These are phyloP conservation scores for Chaetomidium leptoderma DNA, from an alignment of 495 filamentous ascomycete species.

Conservation along the genomic window DNA sequence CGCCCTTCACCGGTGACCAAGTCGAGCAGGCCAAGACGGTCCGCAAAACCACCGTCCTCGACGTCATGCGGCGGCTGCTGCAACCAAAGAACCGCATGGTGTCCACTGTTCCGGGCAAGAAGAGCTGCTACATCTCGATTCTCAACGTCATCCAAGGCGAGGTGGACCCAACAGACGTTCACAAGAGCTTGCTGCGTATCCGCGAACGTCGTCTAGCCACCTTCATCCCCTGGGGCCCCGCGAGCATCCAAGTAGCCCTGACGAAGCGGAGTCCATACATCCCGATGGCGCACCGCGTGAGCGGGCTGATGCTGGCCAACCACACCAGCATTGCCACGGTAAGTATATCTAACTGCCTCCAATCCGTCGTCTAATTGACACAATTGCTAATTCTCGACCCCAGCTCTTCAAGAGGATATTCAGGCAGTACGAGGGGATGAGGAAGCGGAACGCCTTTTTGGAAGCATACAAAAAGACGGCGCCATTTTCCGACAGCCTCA, in stretches of 20 bases:
- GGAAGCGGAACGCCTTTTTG: constrained; percentile 94
- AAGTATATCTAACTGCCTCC: constrained; percentile 24
- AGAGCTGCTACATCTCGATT: constrained; percentile 97
- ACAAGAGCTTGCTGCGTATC: constrained; percentile 95
- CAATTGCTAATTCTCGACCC: neutral
- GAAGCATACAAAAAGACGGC: constrained; percentile 93
- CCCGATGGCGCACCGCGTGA: constrained; percentile 84
- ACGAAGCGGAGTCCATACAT: constrained; percentile 96
- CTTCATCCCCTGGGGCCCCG: constrained; percentile 99
- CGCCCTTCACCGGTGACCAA: constrained; percentile 91
- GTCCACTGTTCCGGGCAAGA: constrained; percentile 88
- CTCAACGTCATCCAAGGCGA: constrained; percentile 98
- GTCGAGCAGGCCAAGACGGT: constrained; percentile 95
- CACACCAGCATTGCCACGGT: constrained; percentile 94
- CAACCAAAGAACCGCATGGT: constrained; percentile 99
- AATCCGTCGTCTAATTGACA: neutral
- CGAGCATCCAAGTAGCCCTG: constrained; percentile 92
- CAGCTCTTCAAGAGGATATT: constrained; percentile 88
- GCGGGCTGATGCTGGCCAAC: constrained; percentile 95
- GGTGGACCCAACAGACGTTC: constrained; percentile 92
- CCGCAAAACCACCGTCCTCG: constrained; percentile 93
- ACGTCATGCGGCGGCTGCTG: constrained; percentile 92
- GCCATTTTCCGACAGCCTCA: constrained; percentile 82
- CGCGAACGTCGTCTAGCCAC: constrained; percentile 89
- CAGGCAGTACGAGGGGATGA: constrained; percentile 81